These are phyloP conservation scores for Crithidia acanthocephali DNA, from an alignment of 208 protist genomes.

Conservation along the genomic window DNA sequence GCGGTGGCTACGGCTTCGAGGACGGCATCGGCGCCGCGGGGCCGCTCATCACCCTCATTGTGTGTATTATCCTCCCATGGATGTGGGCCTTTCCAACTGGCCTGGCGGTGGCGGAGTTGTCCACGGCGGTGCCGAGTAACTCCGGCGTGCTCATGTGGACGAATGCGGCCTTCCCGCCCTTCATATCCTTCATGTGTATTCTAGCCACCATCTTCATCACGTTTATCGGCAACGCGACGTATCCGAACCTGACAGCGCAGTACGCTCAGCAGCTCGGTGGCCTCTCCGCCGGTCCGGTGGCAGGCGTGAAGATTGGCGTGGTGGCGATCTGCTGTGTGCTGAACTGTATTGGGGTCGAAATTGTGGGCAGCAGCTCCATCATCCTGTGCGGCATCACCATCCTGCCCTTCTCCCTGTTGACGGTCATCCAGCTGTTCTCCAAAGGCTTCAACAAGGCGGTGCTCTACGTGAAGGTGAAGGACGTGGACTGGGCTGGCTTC, in stretches of 20 bases:
- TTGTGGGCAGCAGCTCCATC: slow-evolving; percentile 69
- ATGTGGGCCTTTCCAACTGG: slow-evolving; percentile 83
- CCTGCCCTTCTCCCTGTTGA: slow-evolving; percentile 71
- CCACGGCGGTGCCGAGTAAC: slow-evolving; percentile 85
- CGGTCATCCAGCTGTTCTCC: slow-evolving; percentile 68
- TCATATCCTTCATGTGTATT: slow-evolving; percentile 80
- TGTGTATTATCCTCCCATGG: slow-evolving; percentile 77
- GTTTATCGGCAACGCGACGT: slow-evolving; percentile 86
- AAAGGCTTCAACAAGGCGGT: slow-evolving; percentile 76
- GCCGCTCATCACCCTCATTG: slow-evolving; percentile 81
- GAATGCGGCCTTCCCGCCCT: slow-evolving; percentile 78
- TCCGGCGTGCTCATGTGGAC: slow-evolving; percentile 89
- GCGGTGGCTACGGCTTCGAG: slow-evolving; percentile 88
- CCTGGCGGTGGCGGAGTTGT: slow-evolving; percentile 81
- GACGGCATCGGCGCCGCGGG: slow-evolving; percentile 78
- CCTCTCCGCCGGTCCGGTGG: slow-evolving; percentile 38
- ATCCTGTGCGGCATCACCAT: slow-evolving; percentile 70
- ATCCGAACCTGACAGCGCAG: slow-evolving; percentile 78
- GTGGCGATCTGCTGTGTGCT: slow-evolving; percentile 69
- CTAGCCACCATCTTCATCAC: slow-evolving; percentile 79
- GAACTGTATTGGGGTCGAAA: slow-evolving; percentile 76
- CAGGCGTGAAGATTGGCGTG: slow-evolving; percentile 70
- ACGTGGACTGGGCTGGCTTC: slow-evolving; percentile 73
- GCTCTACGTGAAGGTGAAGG: slow-evolving; percentile 54
- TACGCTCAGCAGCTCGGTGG: slow-evolving; percentile 54